Percentiles rank a stretch among this genome's conserved stretches.
phyloP scores from a whole-genome alignment of 129 eudicot species.

The Apium graveolens region DNA sequence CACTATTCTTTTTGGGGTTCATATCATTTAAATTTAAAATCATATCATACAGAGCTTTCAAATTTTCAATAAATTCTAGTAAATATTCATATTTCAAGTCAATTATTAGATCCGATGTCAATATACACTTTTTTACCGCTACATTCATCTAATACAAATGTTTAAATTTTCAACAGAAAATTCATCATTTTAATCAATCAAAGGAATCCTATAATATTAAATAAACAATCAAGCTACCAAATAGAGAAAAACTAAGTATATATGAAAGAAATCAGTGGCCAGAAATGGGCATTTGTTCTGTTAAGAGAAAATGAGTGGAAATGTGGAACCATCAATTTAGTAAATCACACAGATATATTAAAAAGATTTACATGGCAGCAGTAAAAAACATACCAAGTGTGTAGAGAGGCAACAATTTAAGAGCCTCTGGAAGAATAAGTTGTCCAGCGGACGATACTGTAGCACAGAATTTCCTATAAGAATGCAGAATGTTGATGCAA shows the following conservation, averaged over 20 bases:
- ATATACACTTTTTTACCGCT: neutral
- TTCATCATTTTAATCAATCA: neutral
- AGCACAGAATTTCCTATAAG: slow-evolving; percentile 94
- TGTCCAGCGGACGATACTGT: slow-evolving; percentile 91
- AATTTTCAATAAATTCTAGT: neutral
- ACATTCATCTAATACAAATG: neutral
- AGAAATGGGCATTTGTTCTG: neutral
- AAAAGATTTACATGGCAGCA: neutral
- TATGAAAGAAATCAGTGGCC: too few relatives aligned
- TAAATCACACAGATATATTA: neutral
- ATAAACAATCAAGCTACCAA: neutral
- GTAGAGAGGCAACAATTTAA: slow-evolving; percentile 81
- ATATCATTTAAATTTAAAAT: neutral
- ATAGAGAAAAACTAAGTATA: neutral
- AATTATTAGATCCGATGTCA: neutral
- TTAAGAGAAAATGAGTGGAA: neutral
- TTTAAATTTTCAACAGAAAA: neutral
- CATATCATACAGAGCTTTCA: neutral
- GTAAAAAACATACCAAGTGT: slow-evolving; percentile 59
- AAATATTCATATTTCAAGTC: neutral
- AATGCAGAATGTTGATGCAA: slow-evolving; percentile 74
- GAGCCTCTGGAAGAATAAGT: slow-evolving; percentile 96
- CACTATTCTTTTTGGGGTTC: neutral
- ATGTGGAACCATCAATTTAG: neutral
- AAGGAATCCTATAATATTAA: neutral